These are phyloP conservation scores for Epichloe hybrida DNA, from an alignment of 2,329 filamentous ascomycete genomes.

Conservation along the genomic window DNA sequence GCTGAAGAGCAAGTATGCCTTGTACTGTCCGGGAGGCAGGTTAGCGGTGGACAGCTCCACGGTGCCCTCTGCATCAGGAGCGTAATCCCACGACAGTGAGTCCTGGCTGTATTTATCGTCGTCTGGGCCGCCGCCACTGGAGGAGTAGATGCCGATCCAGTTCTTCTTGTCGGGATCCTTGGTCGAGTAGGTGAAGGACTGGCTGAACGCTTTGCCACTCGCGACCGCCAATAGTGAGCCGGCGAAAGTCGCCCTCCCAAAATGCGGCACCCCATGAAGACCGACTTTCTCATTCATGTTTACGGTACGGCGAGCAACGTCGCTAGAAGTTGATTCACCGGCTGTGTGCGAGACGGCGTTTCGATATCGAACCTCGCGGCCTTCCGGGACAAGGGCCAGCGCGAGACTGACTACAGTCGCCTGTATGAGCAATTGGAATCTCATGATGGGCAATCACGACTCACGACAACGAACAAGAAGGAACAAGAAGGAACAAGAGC, in stretches of 20 bases:
- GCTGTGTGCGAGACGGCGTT: not conserved
- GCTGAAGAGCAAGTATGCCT: too few species aligned
- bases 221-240: not conserved
- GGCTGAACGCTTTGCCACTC: not conserved
- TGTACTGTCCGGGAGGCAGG: too few species aligned
- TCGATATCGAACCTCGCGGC: not conserved
- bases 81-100: too few species aligned
- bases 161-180: not conserved
- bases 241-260: not conserved
- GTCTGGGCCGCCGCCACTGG: too few species aligned
- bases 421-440: constrained; percentile 2
- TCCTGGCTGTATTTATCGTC: too few species aligned
- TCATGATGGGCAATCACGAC: not conserved
- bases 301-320: not conserved
- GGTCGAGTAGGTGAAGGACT: constrained; percentile 17
- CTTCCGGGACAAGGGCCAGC: not conserved
- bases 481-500: too few species aligned
- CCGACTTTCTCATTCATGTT: not conserved
- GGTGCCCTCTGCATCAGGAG: too few species aligned
- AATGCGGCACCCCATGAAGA: not conserved
- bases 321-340: not conserved
- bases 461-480: not conserved
- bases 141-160: too few species aligned
- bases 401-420: not conserved
- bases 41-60: too few species aligned